phyloP scores from a whole-genome alignment of 441 rosid species.

The Syzygium syzygioides region DNA sequence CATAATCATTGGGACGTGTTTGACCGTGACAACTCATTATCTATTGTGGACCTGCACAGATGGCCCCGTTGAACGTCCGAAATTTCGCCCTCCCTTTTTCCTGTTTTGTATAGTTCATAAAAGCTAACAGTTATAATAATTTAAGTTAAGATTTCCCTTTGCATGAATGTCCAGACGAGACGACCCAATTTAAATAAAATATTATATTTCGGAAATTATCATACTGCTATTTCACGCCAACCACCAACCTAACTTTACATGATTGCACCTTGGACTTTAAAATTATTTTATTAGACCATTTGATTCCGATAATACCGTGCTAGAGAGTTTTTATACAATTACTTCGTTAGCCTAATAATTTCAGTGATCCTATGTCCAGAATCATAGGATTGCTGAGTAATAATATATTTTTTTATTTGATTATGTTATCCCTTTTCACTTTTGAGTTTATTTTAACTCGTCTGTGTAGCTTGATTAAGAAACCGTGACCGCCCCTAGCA shows the following conservation, averaged over 20 bases:
- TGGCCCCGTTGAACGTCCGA: background rate
- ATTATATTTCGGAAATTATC: background rate
- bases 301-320: background rate
- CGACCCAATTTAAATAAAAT: background rate
- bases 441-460: background rate
- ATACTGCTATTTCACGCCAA: background rate
- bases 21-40: background rate
- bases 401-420: background rate
- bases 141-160: background rate
- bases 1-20: constrained; percentile 30
- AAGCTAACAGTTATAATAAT: background rate
- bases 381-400: background rate
- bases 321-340: background rate
- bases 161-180: background rate
- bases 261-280: background rate
- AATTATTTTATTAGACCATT: background rate
- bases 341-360: background rate
- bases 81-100: background rate
- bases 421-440: background rate
- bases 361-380: background rate
- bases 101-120: background rate
- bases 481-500: background rate
- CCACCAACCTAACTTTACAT: background rate
- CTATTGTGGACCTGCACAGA: background rate
- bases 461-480: background rate